These are phyloP conservation scores for Yamadazyma ubonensis DNA, from an alignment of 805 yeast genomes.

Conservation along the genomic window DNA sequence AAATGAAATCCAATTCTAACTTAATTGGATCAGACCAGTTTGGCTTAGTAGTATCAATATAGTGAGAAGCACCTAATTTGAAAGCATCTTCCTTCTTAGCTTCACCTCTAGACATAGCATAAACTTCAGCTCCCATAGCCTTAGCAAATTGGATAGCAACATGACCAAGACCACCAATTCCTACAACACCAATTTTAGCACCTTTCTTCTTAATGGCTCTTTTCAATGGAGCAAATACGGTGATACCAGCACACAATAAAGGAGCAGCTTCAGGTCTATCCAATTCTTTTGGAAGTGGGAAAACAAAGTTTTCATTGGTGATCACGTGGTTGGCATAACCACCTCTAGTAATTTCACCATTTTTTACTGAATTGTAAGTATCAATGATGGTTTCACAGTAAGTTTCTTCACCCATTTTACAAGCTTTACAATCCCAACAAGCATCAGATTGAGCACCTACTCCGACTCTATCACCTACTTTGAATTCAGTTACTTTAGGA, in stretches of 20 bases:
- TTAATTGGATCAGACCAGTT: constrained; percentile 20
- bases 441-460: constrained; percentile 78
- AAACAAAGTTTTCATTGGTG: constrained; percentile 44
- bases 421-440: constrained; percentile 62
- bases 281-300: constrained; percentile 47
- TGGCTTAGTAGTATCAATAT: constrained; percentile 47
- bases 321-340: constrained; percentile 51
- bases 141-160: constrained; percentile 56
- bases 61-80: constrained; percentile 55
- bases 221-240: constrained; percentile 50
- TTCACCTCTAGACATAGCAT: constrained; percentile 53
- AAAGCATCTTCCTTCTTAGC: constrained; percentile 52
- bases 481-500: constrained; percentile 46
- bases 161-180: constrained; percentile 69
- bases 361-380: constrained; percentile 52
- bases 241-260: constrained; percentile 56
- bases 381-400: constrained; percentile 50
- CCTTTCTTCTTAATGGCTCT: constrained; percentile 27
- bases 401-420: constrained; percentile 34
- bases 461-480: constrained; percentile 76
- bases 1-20: constrained; percentile 42
- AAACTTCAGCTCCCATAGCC: constrained; percentile 64
- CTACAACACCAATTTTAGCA: constrained; percentile 55
- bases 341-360: constrained; percentile 36
- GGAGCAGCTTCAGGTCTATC: constrained; percentile 48